phyloP scores from a whole-genome alignment of 495 filamentous ascomycete genomes.

The Penicillium coffeae region DNA sequence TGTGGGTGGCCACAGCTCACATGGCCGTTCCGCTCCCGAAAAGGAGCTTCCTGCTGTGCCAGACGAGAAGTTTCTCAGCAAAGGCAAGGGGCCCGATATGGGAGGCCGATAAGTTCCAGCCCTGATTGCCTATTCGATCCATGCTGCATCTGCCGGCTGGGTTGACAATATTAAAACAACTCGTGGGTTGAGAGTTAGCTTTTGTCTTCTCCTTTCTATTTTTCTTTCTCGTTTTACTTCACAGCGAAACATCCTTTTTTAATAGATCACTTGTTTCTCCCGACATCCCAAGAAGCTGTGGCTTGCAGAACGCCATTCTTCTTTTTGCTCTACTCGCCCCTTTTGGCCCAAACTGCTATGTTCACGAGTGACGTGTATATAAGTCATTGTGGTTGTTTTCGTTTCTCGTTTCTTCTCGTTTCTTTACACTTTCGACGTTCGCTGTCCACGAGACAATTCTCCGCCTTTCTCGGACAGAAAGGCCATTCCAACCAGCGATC shows the following conservation, averaged over 20 bases:
- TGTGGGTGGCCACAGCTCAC: conserved; percentile 51
- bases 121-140: too few species aligned
- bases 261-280: conserved; percentile 20
- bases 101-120: conserved; percentile 7
- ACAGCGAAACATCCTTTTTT: conserved; percentile 24
- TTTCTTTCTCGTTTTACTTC: conserved; percentile 24
- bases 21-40: conserved; percentile 32
- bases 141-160: too few species aligned
- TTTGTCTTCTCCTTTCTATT: not conserved
- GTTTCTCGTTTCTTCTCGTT: conserved; percentile 13
- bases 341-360: conserved; percentile 26
- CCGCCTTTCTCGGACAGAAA: not conserved
- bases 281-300: not conserved
- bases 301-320: conserved; percentile 8
- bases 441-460: not conserved
- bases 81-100: conserved; percentile 25
- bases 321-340: conserved; percentile 20
- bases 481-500: not conserved
- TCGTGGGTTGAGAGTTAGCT: too few species aligned
- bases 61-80: conserved; percentile 16
- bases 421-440: too few species aligned
- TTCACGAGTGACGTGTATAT: conserved; percentile 40
- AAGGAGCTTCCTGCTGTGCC: conserved; percentile 57
- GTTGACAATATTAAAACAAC: too few species aligned
- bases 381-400: conserved; percentile 18